These are phyloP conservation scores for Tolypocladium ophioglossoides DNA, from an alignment of 2,329 filamentous ascomycete genomes.

Conservation along the genomic window DNA sequence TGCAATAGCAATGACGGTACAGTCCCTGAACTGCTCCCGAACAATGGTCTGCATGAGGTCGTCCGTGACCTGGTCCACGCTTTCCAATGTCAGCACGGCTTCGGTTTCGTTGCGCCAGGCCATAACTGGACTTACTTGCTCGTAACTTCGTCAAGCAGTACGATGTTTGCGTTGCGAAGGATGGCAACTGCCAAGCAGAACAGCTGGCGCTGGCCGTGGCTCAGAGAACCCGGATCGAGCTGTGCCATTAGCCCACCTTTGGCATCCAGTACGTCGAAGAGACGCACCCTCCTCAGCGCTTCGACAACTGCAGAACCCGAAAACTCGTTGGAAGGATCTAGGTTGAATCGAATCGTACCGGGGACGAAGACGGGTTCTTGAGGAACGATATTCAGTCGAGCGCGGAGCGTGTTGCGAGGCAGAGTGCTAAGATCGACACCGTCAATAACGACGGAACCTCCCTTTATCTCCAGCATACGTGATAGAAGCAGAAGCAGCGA, in stretches of 20 bases:
- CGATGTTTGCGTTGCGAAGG: not conserved
- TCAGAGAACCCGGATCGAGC: not conserved
- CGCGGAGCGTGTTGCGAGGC: not conserved
- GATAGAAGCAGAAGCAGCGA: no score
- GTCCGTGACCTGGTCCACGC: not conserved
- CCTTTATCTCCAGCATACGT: no score
- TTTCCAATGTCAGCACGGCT: no score
- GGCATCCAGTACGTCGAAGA: no score
- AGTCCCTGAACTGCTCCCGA: not conserved
- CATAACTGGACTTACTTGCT: not conserved
- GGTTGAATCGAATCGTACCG: not conserved
- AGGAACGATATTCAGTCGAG: not conserved
- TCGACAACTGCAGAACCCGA: not conserved
- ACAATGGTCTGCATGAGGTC: not conserved
- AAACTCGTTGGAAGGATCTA: not conserved
- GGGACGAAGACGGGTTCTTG: not conserved
- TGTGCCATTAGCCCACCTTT: no score
- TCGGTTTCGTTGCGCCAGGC: no score
- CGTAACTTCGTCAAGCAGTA: not conserved
- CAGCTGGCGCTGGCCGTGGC: not conserved
- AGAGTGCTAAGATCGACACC: no score
- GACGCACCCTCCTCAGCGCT: no score
- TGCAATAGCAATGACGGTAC: not conserved
- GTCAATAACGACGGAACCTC: no score
- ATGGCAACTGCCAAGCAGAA: not conserved